Evolutionary conservation across 441 rosid species (phyloP).

Genomic region (Euphorbia celastroides): DNA sequence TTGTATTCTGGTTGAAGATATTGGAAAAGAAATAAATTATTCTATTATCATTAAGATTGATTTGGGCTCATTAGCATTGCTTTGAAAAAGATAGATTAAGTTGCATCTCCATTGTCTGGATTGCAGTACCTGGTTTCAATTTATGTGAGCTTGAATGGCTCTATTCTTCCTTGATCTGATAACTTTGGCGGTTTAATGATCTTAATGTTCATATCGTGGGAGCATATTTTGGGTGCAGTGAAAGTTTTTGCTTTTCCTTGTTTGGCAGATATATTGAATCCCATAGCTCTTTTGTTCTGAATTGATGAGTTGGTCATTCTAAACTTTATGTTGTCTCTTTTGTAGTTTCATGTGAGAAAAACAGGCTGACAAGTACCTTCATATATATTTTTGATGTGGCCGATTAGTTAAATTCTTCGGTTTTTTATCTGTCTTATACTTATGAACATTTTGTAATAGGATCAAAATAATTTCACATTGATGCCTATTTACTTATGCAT

Average conservation of each 20-base stretch:
- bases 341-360: background rate
- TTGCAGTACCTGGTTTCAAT: slow-evolving; percentile 9
- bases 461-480: background rate
- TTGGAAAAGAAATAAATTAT: background rate
- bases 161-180: slow-evolving; percentile 5
- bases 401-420: background rate
- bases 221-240: background rate
- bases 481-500: background rate
- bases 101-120: background rate
- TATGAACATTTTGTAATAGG: background rate
- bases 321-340: background rate
- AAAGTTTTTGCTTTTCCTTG: background rate
- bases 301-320: slow-evolving; percentile 3
- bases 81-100: background rate
- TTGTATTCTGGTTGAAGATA: background rate
- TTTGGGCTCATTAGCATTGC: background rate
- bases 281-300: background rate
- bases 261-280: background rate
- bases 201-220: background rate
- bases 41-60: background rate
- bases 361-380: background rate
- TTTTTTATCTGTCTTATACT: background rate
- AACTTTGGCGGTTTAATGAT: background rate
- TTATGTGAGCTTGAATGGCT: too few species aligned
- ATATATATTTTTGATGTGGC: background rate